Base-by-base conservation (phyloP, 768 basidiomycete genomes). In the Trametes cingulata region DNA sequence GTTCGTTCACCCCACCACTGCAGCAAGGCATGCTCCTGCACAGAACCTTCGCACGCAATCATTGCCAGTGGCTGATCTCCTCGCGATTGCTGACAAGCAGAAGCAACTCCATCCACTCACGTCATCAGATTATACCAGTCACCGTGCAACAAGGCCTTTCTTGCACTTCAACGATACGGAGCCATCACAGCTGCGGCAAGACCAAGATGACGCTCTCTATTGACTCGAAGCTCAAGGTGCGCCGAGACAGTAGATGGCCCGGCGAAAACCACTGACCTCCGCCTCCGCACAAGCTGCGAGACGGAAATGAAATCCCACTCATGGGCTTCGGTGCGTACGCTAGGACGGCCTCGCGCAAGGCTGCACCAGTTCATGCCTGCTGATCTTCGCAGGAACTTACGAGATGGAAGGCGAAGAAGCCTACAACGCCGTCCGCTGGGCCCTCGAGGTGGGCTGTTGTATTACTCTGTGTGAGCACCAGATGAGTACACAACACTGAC, bases 351-450 rank as follows among this genome's bases (percentile, higher is more conserved):
- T 52, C 55, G 35, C n/a, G 48, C 52, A 37, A 41, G 20, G 27
- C 51, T 46, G 48, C 45, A 29, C 36, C 10, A 20, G 24, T 19
- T 49, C 48, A 42, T 49, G 14, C 36, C 33, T 33, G 27, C 15
- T n/a, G 33, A 19, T 49, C 27, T 45, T 48, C 60, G 54, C 60
- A 80, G 77, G 84, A 22, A 85, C 84, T 10, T 89, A 88, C 72
- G 85, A 88, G 68, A 77, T 87, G 70, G 74, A 78, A n/a, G 85
- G 85, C 29, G 69, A 75, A 24, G 78, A 82, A 65, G 83, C 85
- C 0, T 84, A 85, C 67, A 69, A 80, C 40, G 78, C 80, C 43
- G 83, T 87, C 17, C 82, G 72, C 27, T 83, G 78, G 76, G 88
- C 87, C 2, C 74, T 89, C 13, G 83, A 89, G 78, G 85, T 83